Percentiles rank a stretch among this genome's conserved stretches.
These are phyloP conservation scores for Schwanniomyces occidentalis DNA, from an alignment of 805 yeast species.

Conservation along the genomic window DNA sequence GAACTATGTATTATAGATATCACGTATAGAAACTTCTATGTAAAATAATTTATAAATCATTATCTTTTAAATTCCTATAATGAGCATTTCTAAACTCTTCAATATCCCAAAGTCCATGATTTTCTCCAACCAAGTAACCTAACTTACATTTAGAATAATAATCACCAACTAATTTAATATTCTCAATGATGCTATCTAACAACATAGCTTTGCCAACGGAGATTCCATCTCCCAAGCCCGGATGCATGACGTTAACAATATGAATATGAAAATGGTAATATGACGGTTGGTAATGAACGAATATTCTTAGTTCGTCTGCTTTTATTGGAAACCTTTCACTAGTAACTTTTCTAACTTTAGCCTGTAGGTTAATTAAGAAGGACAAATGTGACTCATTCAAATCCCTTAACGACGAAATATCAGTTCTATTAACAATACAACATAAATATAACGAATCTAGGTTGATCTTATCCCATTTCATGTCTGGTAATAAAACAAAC, in stretches of 20 bases:
- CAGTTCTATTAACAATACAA: conserved; percentile 68
- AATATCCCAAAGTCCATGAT: conserved; percentile 68
- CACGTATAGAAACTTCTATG: neutral
- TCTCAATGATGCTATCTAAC: conserved; percentile 79
- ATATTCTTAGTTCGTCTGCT: conserved; percentile 65
- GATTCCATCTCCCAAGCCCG: conserved; percentile 68
- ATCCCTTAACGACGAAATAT: conserved; percentile 76
- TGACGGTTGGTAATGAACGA: conserved; percentile 93
- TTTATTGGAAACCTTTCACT: conserved; percentile 38
- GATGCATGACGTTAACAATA: conserved; percentile 71
- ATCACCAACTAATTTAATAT: conserved; percentile 53
- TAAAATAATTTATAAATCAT: neutral
- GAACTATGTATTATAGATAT: conserved; percentile 1
- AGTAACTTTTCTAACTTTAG: conserved; percentile 49
- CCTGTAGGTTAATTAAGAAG: conserved; percentile 52
- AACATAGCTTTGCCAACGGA: conserved; percentile 78
- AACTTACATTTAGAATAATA: conserved; percentile 62
- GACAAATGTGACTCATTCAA: conserved; percentile 56
- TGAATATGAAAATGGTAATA: conserved; percentile 96
- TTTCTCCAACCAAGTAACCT: conserved; percentile 70
- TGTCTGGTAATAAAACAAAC: conserved; percentile 83
- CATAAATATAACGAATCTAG: conserved; percentile 73
- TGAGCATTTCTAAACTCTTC: conserved; percentile 22
- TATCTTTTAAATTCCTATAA: conserved; percentile 4
- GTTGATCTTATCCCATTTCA: conserved; percentile 90